Evolutionary conservation across 768 basidiomycete genomes (phyloP), one percentile per base, ranked within the genome.

Genomic region (Suillus cothurnatus): DNA sequence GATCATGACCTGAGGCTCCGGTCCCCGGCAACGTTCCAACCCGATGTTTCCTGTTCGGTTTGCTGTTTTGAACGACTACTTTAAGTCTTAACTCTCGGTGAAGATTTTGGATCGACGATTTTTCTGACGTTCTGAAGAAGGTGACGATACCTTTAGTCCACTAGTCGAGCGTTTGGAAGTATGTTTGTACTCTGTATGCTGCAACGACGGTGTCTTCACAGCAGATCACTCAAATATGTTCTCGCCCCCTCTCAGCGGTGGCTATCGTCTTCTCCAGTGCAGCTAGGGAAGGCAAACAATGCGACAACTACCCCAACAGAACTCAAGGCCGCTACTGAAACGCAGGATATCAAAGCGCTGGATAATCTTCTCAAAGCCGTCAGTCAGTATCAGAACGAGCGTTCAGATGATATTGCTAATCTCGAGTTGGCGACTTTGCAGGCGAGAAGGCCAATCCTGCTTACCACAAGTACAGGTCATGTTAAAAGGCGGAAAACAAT

Each of bases 301-400:
- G 26, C 55, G n/a, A 14, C 36, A 38, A 32, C 56, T n/a, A 38
- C 8, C 3, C 36, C 49, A 23, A 74, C 73, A 32, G 63, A 69
- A 43, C 66, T 60, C 49, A 64, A 68, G 47, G 71, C 75, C 36
- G 71, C 70, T 23, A 80, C 84, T 62, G 89, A 90, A 73, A 86
- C 82, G 5, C 80, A 86, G 63, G 86, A 88, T 74, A 81, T 91
- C 15, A 81, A 78, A 12, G 77, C 80, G 17, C 86, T 90, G 82
- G 88, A 89, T 71, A 73, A 71, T 28, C 77, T 89, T 32, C 75
- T 90, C 66, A 83, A 80, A 63, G 76, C 76, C 47, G 84, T 88
- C 72, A 82, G 89, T 90, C 70, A 83, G 88, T 80, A 12, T 19
- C 31, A 58, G 34, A n/a, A 15, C 32, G 23, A 52, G 36, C 34